Percentiles rank a stretch among this genome's conserved stretches.
Conservation (phyloP, 2,329 filamentous ascomycete genomes). For the Exophiala bonariae region DNA sequence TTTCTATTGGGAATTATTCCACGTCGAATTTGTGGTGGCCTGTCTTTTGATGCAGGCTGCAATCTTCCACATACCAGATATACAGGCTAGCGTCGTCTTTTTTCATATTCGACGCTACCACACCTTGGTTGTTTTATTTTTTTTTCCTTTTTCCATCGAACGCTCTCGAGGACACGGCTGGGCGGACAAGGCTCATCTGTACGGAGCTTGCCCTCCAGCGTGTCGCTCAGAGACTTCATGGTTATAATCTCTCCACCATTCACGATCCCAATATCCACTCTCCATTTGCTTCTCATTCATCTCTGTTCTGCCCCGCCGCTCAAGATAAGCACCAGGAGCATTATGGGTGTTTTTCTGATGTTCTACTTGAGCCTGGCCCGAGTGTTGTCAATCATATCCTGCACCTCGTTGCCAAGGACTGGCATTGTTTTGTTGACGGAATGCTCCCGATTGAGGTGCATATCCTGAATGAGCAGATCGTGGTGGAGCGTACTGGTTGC, state of each 20-base stretch:
- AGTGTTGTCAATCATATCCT: slow-evolving; percentile 59
- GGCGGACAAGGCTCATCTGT: too few species aligned
- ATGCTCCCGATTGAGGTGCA: slow-evolving; percentile 32
- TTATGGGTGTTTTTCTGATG: slow-evolving; percentile 3
- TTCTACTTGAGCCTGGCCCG: slow-evolving; percentile 17
- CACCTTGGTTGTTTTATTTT: too few species aligned
- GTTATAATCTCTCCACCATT: slow-evolving; percentile 25
- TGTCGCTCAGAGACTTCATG: neutral
- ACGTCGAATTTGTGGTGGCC: too few species aligned
- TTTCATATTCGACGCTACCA: too few species aligned
- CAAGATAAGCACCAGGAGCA: slow-evolving; percentile 4
- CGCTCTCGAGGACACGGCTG: too few species aligned
- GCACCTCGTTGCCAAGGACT: slow-evolving; percentile 67
- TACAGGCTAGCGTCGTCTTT: too few species aligned
- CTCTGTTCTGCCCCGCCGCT: slow-evolving; percentile 17
- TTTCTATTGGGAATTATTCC: too few species aligned
- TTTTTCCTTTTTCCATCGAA: too few species aligned
- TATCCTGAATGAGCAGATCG: slow-evolving; percentile 25
- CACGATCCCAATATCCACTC: slow-evolving; percentile 29
- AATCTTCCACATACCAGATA: too few species aligned
- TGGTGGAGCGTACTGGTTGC: slow-evolving; percentile 19
- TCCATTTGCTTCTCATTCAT: slow-evolving; percentile 17
- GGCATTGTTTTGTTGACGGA: slow-evolving; percentile 50
- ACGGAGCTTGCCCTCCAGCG: too few species aligned
- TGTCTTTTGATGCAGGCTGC: too few species aligned